Base-by-base conservation (phyloP, 257 asterid genomes). In the Orobanche coerulescens region DNA sequence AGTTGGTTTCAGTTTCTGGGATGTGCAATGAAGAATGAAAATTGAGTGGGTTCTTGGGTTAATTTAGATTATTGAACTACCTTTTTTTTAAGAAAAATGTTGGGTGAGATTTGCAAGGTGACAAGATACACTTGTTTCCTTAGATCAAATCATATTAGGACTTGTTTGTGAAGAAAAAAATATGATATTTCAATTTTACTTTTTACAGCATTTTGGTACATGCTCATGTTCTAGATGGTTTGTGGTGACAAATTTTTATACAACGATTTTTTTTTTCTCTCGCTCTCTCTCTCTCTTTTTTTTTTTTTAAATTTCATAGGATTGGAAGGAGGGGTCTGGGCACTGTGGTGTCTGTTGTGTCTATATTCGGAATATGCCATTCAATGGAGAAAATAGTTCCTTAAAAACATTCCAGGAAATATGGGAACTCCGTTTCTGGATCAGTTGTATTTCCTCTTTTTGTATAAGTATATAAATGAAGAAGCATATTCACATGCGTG, bases 361-460 rank as follows among this genome's bases (percentile, higher is more conserved):
- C 40, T 0, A 26, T 4, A 55, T 44, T 63, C 57, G 53, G 77
- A 74, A 76, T 74, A 74, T 76, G 80, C 76, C 67, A 60, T 73
- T 76, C 56, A 16, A 52, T 40, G 43, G 58, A 22, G n/a, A 47
- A 52, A 61, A 30, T 65, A 67, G 79, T 79, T 72, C 61, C 75
- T 70, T 70, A n/a, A 63, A 28, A 49, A 58, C 63, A 36, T 37
- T 37, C 63, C 34, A 20, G 15, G 26, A 61, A 42, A 51, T 18
- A 58, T 49, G 67, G 43, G 18, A 36, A 61, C 57, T 61, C 62
- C 57, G 39, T 61, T 16, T 69, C n/a, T n/a, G n/a, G 26, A 19
- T 28, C 65, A 28, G 25, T 24, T 33, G 22, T 36, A 52, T 64
- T 65, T 59, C 44, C 4, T 24, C 20, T n/a, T 1, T 42, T 12